Conservation (phyloP, 2,329 filamentous ascomycete species). For the Cadophora malorum region DNA sequence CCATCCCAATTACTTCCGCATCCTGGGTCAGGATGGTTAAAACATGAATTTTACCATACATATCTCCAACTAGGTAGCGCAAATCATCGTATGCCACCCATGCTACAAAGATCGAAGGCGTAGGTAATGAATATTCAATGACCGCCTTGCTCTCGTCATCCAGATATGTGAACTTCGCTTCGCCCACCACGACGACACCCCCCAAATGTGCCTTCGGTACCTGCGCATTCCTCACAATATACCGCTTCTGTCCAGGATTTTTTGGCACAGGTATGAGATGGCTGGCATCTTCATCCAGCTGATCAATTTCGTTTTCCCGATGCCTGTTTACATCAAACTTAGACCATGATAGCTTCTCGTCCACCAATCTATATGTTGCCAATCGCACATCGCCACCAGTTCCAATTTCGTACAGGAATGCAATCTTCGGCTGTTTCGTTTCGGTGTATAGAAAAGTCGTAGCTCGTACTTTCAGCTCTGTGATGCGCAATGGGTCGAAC, state of each 20-base stretch:
- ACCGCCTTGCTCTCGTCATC: constrained; percentile 76
- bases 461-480: constrained; percentile 71
- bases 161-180: constrained; percentile 84
- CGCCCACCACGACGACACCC: constrained; percentile 76
- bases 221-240: constrained; percentile 60
- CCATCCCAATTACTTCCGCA: constrained; percentile 74
- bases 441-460: constrained; percentile 68
- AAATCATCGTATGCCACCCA: constrained; percentile 87
- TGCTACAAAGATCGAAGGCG: constrained; percentile 86
- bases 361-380: constrained; percentile 65
- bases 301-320: constrained; percentile 59
- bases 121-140: constrained; percentile 68
- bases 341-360: constrained; percentile 60
- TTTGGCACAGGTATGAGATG: constrained; percentile 68
- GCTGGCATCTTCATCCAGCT: constrained; percentile 61
- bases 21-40: constrained; percentile 75
- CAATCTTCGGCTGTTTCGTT: constrained; percentile 63
- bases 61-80: constrained; percentile 87
- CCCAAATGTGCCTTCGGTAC: constrained; percentile 64
- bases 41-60: constrained; percentile 87
- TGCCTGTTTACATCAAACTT: constrained; percentile 62
- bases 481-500: constrained; percentile 65
- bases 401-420: constrained; percentile 69
- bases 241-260: constrained; percentile 63
- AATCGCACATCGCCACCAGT: constrained; percentile 61